A percentile compares a stretch with the other conserved stretches of the same genome.
Evolutionary conservation across 805 yeast species (phyloP).

Genomic region (Saturnispora silvae): DNA sequence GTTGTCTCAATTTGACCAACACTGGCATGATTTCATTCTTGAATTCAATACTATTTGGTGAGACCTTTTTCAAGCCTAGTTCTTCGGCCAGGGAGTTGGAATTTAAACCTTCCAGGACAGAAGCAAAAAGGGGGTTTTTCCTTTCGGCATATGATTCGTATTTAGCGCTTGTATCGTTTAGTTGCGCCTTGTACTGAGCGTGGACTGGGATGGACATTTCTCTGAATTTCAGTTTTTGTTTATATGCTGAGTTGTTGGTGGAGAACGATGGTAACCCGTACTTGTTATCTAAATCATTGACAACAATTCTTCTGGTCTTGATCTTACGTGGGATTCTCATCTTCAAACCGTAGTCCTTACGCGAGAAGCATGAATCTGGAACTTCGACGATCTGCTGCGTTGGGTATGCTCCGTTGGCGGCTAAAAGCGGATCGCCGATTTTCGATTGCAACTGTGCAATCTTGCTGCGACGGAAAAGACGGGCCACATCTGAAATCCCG

Average conservation of each 20-base stretch:
- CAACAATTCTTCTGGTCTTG: constrained; percentile 48
- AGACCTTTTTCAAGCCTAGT: constrained; percentile 17
- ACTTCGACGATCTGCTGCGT: constrained; percentile 68
- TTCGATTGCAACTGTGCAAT: constrained; percentile 27
- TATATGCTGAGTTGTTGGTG: constrained; percentile 45
- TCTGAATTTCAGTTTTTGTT: constrained; percentile 55
- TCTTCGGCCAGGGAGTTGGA: constrained; percentile 21
- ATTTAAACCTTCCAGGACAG: constrained; percentile 15
- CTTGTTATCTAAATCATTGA: constrained; percentile 56
- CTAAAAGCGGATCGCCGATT: constrained; percentile 19
- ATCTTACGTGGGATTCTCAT: constrained; percentile 54
- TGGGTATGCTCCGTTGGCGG: constrained; percentile 32
- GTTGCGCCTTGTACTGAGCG: constrained; percentile 12
- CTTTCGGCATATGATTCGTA: background rate
- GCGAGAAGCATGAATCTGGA: constrained; percentile 47
- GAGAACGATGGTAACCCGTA: constrained; percentile 66
- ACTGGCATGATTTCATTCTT: constrained; percentile 23
- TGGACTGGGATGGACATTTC: constrained; percentile 50
- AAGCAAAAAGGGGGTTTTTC: constrained; percentile 34
- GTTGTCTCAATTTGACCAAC: constrained; percentile 37
- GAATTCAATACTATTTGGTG: constrained; percentile 16
- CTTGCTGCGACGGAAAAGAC: constrained; percentile 22
- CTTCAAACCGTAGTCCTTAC: constrained; percentile 73
- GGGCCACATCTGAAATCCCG: constrained; percentile 20
- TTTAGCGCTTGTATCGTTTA: background rate